Evolutionary conservation across 306 rosid genomes (phyloP).

Genomic region (Fagus crenata): DNA sequence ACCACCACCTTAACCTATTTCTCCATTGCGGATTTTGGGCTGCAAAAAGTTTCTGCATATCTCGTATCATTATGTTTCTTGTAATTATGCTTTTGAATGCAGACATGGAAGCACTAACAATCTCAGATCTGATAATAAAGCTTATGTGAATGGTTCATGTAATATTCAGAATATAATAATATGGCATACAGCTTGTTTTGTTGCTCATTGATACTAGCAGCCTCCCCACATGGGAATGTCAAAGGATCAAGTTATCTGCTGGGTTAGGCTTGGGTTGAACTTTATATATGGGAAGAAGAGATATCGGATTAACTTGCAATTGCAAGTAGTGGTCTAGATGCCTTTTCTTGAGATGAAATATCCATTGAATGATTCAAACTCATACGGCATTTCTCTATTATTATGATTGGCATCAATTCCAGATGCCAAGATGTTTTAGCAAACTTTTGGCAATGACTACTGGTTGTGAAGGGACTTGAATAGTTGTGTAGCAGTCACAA

Average conservation of each 20-base stretch:
- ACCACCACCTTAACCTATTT: neutral
- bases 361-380: neutral
- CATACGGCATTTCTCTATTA: neutral
- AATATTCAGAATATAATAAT: neutral
- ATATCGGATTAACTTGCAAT: neutral
- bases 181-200: neutral
- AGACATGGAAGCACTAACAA: neutral
- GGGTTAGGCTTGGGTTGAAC: neutral
- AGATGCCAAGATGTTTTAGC: neutral
- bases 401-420: neutral
- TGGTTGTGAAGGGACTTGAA: neutral
- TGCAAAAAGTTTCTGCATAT: no score
- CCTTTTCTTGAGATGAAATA: neutral
- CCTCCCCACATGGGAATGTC: no score
- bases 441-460: neutral
- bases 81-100: neutral
- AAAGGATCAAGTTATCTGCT: neutral
- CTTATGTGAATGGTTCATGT: neutral
- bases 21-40: no score
- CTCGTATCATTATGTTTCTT: no score
- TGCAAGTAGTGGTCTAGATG: neutral
- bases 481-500: neutral
- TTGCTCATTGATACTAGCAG: no score
- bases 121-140: neutral
- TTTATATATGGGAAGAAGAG: neutral